Evolutionary conservation across 495 filamentous ascomycete species (phyloP).

Genomic region (Trichoderma erinaceum): DNA sequence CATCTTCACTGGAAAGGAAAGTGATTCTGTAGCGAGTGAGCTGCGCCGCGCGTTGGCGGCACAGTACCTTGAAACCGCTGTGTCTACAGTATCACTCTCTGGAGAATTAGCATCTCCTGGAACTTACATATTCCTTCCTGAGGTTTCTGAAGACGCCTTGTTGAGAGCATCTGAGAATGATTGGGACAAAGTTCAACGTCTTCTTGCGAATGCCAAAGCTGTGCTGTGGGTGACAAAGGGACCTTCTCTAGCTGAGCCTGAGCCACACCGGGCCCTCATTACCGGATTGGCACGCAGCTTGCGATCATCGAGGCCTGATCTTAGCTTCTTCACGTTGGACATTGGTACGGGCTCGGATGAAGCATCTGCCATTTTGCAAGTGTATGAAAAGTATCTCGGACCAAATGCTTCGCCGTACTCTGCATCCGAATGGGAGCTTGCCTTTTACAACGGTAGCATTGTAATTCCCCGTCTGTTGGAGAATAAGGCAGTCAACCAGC

Average conservation of each 20-base stretch:
- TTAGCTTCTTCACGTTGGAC: conserved; percentile 49
- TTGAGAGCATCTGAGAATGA: background rate
- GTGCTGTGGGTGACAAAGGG: conserved; percentile 48
- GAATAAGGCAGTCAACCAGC: background rate
- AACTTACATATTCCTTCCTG: conserved; percentile 2
- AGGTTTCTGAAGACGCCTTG: background rate
- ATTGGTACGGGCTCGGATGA: conserved; percentile 27
- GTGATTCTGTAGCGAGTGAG: background rate
- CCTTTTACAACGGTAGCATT: background rate
- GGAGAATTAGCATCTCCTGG: background rate
- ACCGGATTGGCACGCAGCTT: conserved; percentile 47
- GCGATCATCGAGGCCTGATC: conserved; percentile 42
- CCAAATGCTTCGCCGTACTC: conserved; percentile 1
- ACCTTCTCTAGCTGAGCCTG: conserved; percentile 33
- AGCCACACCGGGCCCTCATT: conserved; percentile 47
- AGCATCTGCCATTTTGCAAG: background rate
- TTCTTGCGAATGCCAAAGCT: conserved; percentile 28
- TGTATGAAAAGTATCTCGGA: background rate
- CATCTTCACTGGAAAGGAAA: background rate
- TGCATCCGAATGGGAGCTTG: conserved; percentile 5
- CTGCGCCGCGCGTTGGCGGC: background rate
- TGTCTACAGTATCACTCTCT: background rate
- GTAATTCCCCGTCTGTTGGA: background rate
- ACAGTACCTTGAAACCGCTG: background rate
- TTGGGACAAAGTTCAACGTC: background rate